phyloP scores from a whole-genome alignment of 2,329 filamentous ascomycete species.

The Tolypocladium tropicale region DNA sequence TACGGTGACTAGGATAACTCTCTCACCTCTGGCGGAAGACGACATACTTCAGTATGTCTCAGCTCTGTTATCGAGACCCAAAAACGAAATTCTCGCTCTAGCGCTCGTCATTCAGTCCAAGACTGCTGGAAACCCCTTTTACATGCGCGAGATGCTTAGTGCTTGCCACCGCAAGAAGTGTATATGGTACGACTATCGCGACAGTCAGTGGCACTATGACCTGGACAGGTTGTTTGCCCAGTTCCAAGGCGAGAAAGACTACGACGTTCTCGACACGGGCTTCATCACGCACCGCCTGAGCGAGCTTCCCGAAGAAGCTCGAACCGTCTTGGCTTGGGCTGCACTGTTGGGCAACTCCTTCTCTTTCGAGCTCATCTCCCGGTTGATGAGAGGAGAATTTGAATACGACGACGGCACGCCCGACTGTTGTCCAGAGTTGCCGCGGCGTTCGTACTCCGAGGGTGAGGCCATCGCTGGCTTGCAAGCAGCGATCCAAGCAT shows the following conservation, averaged over 20 bases:
- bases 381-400: constrained; percentile 66
- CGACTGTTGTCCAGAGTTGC: constrained; percentile 11
- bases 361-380: constrained; percentile 71
- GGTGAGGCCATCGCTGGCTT: constrained; percentile 65
- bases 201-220: constrained; percentile 74
- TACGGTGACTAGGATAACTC: constrained; percentile 57
- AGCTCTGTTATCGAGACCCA: constrained; percentile 63
- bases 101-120: constrained; percentile 83
- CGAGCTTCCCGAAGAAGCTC: constrained; percentile 64
- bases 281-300: constrained; percentile 72
- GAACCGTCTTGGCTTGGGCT: constrained; percentile 77
- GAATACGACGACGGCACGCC: constrained; percentile 44
- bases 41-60: constrained; percentile 78
- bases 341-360: constrained; percentile 74
- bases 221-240: constrained; percentile 78
- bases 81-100: constrained; percentile 64
- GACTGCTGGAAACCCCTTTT: constrained; percentile 81
- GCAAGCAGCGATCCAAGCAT: constrained; percentile 71
- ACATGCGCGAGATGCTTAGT: constrained; percentile 82
- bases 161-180: constrained; percentile 78
- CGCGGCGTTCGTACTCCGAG: constrained; percentile 40
- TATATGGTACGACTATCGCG: constrained; percentile 83
- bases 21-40: constrained; percentile 64
- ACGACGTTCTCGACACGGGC: constrained; percentile 68
- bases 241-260: constrained; percentile 69